Evolutionary conservation across 1,284 basidiomycete genomes (phyloP).

Genomic region (Irpex rosettiformis): DNA sequence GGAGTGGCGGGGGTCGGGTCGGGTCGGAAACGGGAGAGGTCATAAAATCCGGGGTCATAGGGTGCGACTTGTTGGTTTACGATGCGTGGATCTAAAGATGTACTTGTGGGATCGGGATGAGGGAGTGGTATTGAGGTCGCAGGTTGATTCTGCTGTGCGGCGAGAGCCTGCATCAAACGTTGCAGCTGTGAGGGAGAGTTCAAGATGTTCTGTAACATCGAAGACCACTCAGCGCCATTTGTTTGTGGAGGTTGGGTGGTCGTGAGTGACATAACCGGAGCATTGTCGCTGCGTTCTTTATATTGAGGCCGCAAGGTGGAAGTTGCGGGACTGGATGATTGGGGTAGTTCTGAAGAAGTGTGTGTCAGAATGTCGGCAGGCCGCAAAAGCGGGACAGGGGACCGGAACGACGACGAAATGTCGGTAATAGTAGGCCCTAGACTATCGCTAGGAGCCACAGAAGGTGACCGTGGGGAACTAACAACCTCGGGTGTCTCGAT

Average conservation of each 20-base stretch:
- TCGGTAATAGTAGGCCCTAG: conserved; percentile 21
- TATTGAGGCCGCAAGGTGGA: neutral
- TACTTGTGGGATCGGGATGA: conserved; percentile 10
- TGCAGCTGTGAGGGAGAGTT: conserved; percentile 68
- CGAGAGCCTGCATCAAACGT: conserved; percentile 60
- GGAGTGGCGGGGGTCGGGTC: conserved; percentile 11
- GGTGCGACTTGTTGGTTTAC: conserved; percentile 26
- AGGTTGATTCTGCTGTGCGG: conserved; percentile 32
- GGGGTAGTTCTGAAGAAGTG: neutral
- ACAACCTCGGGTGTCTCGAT: conserved; percentile 28
- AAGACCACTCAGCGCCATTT: conserved; percentile 49
- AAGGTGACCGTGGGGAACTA: conserved; percentile 17
- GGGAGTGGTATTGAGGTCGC: conserved; percentile 15
- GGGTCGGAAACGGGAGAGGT: conserved; percentile 14
- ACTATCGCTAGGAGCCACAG: conserved; percentile 25
- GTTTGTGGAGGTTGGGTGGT: conserved; percentile 24
- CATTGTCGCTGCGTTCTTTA: neutral
- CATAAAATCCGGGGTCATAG: conserved; percentile 23
- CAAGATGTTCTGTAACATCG: conserved; percentile 52
- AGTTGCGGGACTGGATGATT: neutral
- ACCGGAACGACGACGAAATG: conserved; percentile 6
- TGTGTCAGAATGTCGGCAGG: neutral
- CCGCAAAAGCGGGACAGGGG: conserved; percentile 4
- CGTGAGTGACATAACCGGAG: conserved; percentile 23
- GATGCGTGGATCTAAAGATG: conserved; percentile 19